A percentile compares a stretch with the other conserved stretches of the same genome.
phyloP scores from a whole-genome alignment of 108 stramenopile genomes.

The Fistulifera solaris region DNA sequence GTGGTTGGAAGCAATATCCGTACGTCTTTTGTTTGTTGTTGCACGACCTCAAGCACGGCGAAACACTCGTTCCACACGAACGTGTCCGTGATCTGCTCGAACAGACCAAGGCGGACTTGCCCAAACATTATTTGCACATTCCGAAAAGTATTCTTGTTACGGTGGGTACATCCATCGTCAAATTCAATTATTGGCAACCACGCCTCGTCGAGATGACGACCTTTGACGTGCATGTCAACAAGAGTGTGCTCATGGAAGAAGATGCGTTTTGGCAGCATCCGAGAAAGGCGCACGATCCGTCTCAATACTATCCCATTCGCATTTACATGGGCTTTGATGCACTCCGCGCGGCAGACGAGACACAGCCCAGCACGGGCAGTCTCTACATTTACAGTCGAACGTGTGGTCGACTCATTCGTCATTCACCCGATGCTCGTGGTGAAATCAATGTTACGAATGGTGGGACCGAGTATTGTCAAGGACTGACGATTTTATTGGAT shows the following conservation, averaged over 20 bases:
- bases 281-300: background rate
- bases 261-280: background rate
- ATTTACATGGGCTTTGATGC: constrained; percentile 14
- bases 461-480: constrained; percentile 44
- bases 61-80: background rate
- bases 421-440: constrained; percentile 32
- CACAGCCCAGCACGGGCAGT: background rate
- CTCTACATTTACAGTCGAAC: constrained; percentile 48
- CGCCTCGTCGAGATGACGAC: constrained; percentile 41
- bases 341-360: background rate
- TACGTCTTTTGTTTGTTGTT: constrained; percentile 3
- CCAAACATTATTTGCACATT: constrained; percentile 42
- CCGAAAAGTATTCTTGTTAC: constrained; percentile 27
- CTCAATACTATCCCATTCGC: constrained; percentile 1
- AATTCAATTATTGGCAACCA: constrained; percentile 31
- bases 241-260: background rate
- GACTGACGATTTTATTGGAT: constrained; percentile 52
- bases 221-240: constrained; percentile 21
- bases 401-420: constrained; percentile 40
- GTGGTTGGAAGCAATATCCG: background rate
- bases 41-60: background rate
- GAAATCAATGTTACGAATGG: constrained; percentile 21
- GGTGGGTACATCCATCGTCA: constrained; percentile 5
- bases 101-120: constrained; percentile 24
- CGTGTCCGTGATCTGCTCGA: constrained; percentile 2